These are phyloP conservation scores for Boletus vermiculosoides DNA, from an alignment of 768 basidiomycete genomes.

Conservation along the genomic window DNA sequence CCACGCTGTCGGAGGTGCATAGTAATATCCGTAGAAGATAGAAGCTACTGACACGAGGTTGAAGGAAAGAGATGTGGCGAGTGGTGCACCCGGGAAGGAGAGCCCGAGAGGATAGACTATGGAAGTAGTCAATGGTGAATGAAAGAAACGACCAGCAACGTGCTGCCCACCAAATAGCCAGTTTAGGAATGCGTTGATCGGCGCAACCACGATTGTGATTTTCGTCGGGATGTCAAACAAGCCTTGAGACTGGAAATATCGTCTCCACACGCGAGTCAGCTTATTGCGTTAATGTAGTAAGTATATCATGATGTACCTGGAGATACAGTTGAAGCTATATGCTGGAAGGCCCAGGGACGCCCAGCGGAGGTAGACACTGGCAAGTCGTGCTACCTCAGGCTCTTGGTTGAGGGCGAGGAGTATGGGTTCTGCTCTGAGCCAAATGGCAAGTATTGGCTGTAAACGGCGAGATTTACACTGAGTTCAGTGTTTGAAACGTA, in stretches of 20 bases:
- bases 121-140: background rate
- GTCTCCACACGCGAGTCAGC: slow-evolving; percentile 23
- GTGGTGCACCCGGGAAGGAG: slow-evolving; percentile 90
- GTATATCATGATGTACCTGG: slow-evolving; percentile 37
- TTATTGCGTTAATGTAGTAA: background rate
- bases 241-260: slow-evolving; percentile 78
- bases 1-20: slow-evolving; percentile 75
- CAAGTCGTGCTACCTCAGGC: slow-evolving; percentile 77
- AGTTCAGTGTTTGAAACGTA: background rate
- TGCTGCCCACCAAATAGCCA: slow-evolving; percentile 70
- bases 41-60: slow-evolving; percentile 74
- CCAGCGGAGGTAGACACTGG: slow-evolving; percentile 73
- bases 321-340: slow-evolving; percentile 56
- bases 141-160: background rate
- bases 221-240: slow-evolving; percentile 84
- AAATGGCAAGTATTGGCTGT: slow-evolving; percentile 61
- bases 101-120: slow-evolving; percentile 57
- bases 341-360: slow-evolving; percentile 79
- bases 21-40: slow-evolving; percentile 60
- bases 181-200: slow-evolving; percentile 80
- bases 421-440: slow-evolving; percentile 81
- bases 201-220: slow-evolving; percentile 79
- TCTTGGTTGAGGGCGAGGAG: slow-evolving; percentile 77
- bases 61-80: slow-evolving; percentile 86
- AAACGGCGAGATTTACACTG: background rate